Evolutionary conservation across 2,329 filamentous ascomycete genomes (phyloP), one percentile per base, ranked within the genome.

Genomic region (Alternaria viburni): DNA sequence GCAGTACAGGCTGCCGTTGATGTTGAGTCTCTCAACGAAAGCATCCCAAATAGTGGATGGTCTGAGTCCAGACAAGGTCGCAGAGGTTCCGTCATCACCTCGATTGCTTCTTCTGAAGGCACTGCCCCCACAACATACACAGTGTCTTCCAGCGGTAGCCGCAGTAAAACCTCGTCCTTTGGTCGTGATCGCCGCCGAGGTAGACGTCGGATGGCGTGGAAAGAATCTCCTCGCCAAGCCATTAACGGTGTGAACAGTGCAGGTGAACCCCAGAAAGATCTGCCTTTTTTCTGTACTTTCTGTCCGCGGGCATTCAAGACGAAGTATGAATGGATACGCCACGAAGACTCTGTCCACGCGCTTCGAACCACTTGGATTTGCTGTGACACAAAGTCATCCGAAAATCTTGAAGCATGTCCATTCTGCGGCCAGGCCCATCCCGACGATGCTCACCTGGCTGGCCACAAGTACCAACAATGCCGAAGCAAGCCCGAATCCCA

Each of bases 321-420:
- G 5, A 79, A 79, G 41, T 79, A 79, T 49, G 75, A 78, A 62
- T 79, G 77, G 77, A 69, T 77, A n/a, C 72, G 77, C 7, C 77
- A 79, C 44, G 77, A 79, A 61, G 76, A 79, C 47, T 79, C 76
- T 2, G 76, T 78, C 5, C 77, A 79, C 49, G 77, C 75, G 12
- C 73, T 79, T n/a, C 74, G 76, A 12, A 79, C 76, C 6, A 79
- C 77, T 5, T 79, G 76, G 76, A 77, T 79, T 17, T 79, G 76
- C 61, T 79, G 76, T 58, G 72, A 76, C 56, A 72, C 64, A 1
- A 78, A 74, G 36, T 66, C 61, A 46, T 49, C 59, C 11, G 52
- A 67, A 13, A 58, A 66, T 5, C 64, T 78, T n/a, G 63, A 69
- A 23, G 70, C 67, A 3, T 78, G 76, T 49, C 75, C 75, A 2